Conservation (phyloP, 306 rosid genomes). For the Vachellia pachyceras region DNA sequence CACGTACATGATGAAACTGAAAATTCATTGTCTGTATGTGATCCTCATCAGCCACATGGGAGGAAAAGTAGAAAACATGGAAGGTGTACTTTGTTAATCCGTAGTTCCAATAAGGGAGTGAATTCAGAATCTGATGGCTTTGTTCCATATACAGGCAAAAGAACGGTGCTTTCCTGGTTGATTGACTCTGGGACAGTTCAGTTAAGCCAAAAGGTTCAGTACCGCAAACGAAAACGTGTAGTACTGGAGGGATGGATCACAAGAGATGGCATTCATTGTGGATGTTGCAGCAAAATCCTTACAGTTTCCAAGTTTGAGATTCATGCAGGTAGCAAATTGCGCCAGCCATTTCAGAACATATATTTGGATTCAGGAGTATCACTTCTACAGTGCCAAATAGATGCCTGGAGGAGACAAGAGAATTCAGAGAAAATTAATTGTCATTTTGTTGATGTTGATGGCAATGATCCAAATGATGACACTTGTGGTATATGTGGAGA, state of each 20-base stretch:
- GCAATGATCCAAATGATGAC: conserved; percentile 88
- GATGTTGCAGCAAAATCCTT: conserved; percentile 91
- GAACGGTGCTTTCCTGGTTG: conserved; percentile 86
- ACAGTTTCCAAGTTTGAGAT: conserved; percentile 86
- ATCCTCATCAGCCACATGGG: conserved; percentile 58
- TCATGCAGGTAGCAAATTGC: conserved; percentile 87
- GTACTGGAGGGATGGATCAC: conserved; percentile 93
- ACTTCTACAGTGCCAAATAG: conserved; percentile 85
- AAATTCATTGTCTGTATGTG: conserved; percentile 50
- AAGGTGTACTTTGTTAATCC: conserved; percentile 74
- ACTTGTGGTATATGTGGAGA: conserved; percentile 90
- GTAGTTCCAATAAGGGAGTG: conserved; percentile 62
- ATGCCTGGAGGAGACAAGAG: conserved; percentile 77
- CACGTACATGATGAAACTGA: conserved; percentile 47
- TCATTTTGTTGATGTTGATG: conserved; percentile 66
- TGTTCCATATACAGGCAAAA: conserved; percentile 80
- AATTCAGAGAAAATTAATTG: conserved; percentile 53
- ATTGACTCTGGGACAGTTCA: conserved; percentile 67
- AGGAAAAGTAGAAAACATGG: conserved; percentile 76
- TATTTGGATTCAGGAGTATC: conserved; percentile 81
- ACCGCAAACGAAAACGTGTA: conserved; percentile 70
- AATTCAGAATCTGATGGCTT: conserved; percentile 74
- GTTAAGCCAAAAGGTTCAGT: conserved; percentile 88
- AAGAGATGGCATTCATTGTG: conserved; percentile 88
- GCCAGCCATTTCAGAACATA: conserved; percentile 85